Evolutionary conservation across 805 yeast genomes (phyloP).

Genomic region (Lachancea cidri): DNA sequence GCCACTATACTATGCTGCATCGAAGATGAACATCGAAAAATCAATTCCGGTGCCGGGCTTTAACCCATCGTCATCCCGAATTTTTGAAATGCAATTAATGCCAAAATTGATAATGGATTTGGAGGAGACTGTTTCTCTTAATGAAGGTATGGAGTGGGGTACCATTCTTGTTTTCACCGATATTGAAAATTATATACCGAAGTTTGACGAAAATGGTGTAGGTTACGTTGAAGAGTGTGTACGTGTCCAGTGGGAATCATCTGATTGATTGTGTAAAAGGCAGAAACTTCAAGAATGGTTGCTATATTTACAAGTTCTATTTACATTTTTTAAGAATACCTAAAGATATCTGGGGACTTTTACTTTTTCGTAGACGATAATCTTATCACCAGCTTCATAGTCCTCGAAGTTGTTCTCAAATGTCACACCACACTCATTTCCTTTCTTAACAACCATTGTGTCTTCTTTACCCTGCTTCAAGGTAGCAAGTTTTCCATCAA

Average conservation of each 20-base stretch:
- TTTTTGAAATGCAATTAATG: constrained; percentile 88
- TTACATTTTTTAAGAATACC: constrained; percentile 9
- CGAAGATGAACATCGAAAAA: constrained; percentile 34
- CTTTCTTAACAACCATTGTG: constrained; percentile 70
- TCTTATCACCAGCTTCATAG: constrained; percentile 68
- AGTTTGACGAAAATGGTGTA: constrained; percentile 57
- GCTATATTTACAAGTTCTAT: constrained; percentile 9
- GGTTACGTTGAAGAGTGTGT: constrained; percentile 78
- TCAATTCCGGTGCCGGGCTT: constrained; percentile 55
- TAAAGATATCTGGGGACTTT: constrained; percentile 49
- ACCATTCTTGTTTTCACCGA: constrained; percentile 82
- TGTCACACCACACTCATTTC: constrained; percentile 84
- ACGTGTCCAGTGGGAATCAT: constrained; percentile 80
- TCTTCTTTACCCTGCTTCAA: constrained; percentile 81
- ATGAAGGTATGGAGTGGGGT: constrained; percentile 96
- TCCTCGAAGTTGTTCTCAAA: constrained; percentile 57
- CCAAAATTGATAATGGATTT: constrained; percentile 85
- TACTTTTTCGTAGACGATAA: constrained; percentile 69
- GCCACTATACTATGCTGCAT: constrained; percentile 64
- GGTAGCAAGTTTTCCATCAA: constrained; percentile 59
- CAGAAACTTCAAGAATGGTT: background rate
- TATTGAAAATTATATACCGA: constrained; percentile 54
- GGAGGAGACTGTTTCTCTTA: constrained; percentile 48
- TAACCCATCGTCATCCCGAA: constrained; percentile 54
- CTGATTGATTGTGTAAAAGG: background rate